Base-by-base conservation (phyloP, 2,329 filamentous ascomycete genomes). In the Penicillium polonicum region DNA sequence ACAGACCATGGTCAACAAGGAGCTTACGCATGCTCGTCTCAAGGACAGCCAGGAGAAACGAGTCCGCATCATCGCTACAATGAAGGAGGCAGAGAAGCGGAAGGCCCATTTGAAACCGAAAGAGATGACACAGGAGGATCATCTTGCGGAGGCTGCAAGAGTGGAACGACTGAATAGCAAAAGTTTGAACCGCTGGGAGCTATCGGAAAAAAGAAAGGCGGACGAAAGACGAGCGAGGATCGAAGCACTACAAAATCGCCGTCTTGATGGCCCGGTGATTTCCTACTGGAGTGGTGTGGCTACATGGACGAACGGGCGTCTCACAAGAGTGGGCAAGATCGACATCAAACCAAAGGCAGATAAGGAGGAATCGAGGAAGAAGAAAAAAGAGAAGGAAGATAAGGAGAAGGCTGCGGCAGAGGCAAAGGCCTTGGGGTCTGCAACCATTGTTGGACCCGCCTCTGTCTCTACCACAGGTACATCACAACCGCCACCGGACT, bases 271-370 rank as follows among this genome's bases (percentile, higher is more conserved):
- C 0, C 91, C 94, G 0, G 91, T 97, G 12, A 87, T 97, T 42
- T 91, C 90, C 2, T 93, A 90, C 74, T 97, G 92, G 88, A 97
- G 92, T 73, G 94, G 93, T n/a, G 84, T 91, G 61, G 90, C 90
- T 35, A 85, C 90, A 66, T 93, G 91, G 83, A 82, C 88, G 55
- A 88, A 91, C 67, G 89, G 88, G 25, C 89, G 88, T 70, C 79
- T 92, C 69, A 87, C 85, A 69, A 83, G 85, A 60, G 83, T 91
- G 39, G 90, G 90, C 41, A 87, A 84, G 65, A 80, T 83, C 61
- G 81, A 88, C 38, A 68, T 77, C 39, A 68, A 67, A 17, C 66
- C 65, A 7, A 75, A 73, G 48, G 61, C 65, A 1, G 74, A 77
- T 31, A 70, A 78, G 65, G 71, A 78, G 69, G 82, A 86, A 46